These are phyloP conservation scores for Volvox reticuliferus DNA, from an alignment of 139 green algal species.

Conservation along the genomic window DNA sequence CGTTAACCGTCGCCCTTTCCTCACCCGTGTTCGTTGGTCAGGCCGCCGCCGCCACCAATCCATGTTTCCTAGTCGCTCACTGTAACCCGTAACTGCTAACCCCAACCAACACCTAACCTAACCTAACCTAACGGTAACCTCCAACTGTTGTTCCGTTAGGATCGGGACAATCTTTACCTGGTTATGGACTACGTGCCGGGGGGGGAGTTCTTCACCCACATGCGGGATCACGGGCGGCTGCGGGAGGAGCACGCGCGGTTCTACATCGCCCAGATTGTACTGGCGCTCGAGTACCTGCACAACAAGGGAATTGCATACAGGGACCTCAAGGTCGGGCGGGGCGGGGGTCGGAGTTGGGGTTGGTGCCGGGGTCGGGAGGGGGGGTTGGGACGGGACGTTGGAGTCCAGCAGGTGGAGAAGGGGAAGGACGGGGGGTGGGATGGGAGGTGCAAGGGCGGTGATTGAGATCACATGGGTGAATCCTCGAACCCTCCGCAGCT, in stretches of 20 bases:
- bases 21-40: too few relatives aligned
- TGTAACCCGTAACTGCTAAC: too few relatives aligned
- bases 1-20: too few relatives aligned
- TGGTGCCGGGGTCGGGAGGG: neutral
- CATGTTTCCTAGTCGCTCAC: too few relatives aligned
- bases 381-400: neutral
- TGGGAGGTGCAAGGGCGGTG: neutral
- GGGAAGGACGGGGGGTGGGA: neutral
- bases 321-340: constrained; percentile 75
- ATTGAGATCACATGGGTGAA: neutral
- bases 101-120: too few relatives aligned
- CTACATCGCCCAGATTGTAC: constrained; percentile 78
- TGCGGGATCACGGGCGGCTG: constrained; percentile 63
- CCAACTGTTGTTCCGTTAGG: constrained; percentile 27
- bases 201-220: constrained; percentile 85
- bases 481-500: too few relatives aligned
- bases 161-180: constrained; percentile 81
- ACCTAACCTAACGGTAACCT: too few relatives aligned
- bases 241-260: constrained; percentile 81
- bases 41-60: too few relatives aligned
- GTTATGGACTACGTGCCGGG: constrained; percentile 87
- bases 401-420: neutral
- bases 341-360: too few relatives aligned
- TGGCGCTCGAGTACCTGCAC: constrained; percentile 80
- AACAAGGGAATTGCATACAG: constrained; percentile 72